Evolutionary conservation across 768 basidiomycete species (phyloP).

Genomic region (Tricholomella constricta): DNA sequence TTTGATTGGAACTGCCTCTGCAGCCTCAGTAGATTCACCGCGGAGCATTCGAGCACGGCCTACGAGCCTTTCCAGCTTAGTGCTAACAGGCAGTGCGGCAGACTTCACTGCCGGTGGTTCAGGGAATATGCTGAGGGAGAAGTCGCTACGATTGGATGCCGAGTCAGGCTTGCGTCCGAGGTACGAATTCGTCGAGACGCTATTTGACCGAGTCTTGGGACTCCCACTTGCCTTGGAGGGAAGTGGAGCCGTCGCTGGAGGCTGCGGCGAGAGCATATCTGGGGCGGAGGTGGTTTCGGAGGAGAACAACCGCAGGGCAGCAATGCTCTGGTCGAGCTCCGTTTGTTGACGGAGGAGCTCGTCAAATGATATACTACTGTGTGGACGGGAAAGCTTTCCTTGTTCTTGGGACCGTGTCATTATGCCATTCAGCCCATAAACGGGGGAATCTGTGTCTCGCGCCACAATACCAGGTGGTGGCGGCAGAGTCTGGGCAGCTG

Average conservation of each 20-base stretch:
- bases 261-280: constrained; percentile 4
- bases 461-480: neutral
- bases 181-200: constrained; percentile 18
- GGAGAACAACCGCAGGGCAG: constrained; percentile 52
- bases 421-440: constrained; percentile 47
- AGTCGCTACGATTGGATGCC: constrained; percentile 46
- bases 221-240: neutral
- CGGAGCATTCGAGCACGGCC: constrained; percentile 9
- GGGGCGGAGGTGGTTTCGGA: constrained; percentile 11
- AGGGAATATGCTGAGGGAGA: constrained; percentile 74
- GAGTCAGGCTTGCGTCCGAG: constrained; percentile 32
- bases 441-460: constrained; percentile 35
- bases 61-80: constrained; percentile 6
- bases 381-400: constrained; percentile 22
- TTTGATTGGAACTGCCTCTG: neutral
- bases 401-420: constrained; percentile 14
- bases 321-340: constrained; percentile 67
- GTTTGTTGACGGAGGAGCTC: constrained; percentile 60
- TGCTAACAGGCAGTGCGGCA: constrained; percentile 1
- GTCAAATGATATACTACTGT: constrained; percentile 43
- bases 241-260: constrained; percentile 2
- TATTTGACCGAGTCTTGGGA: constrained; percentile 16
- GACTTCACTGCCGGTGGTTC: constrained; percentile 46
- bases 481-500: neutral
- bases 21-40: neutral